These are phyloP conservation scores for Tanacetum coccineum DNA, from an alignment of 129 eudicot species.

Conservation along the genomic window DNA sequence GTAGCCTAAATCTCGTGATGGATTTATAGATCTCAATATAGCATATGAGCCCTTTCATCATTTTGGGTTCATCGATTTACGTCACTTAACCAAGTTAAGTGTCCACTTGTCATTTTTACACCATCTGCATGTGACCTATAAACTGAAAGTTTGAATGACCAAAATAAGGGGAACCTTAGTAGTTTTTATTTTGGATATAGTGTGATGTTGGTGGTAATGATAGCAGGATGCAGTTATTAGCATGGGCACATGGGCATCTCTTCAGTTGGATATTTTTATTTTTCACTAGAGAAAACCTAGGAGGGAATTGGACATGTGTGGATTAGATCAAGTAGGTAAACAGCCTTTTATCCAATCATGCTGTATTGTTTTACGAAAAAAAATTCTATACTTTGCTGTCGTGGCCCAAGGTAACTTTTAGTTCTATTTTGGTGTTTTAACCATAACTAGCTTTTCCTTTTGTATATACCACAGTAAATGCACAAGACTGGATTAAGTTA, in stretches of 20 bases:
- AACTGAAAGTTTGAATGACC: not conserved
- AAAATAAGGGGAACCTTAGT: not conserved
- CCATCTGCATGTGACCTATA: not conserved
- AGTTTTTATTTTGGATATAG: conserved; percentile 6
- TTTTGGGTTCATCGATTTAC: not conserved
- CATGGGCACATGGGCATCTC: too few species aligned
- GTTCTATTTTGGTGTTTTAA: conserved; percentile 3
- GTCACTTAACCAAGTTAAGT: not conserved
- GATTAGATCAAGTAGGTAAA: not conserved
- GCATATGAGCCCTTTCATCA: not conserved
- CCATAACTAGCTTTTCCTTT: not conserved
- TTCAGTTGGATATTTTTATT: too few species aligned
- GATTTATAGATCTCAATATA: too few species aligned
- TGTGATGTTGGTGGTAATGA: too few species aligned
- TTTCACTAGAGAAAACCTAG: too few species aligned
- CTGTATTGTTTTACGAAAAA: not conserved
- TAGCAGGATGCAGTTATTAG: too few species aligned
- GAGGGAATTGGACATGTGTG: not conserved
- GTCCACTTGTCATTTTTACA: not conserved
- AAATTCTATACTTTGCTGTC: not conserved
- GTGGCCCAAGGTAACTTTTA: not conserved
- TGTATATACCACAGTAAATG: too few species aligned
- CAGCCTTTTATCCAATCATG: not conserved
- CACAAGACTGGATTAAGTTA: too few species aligned
- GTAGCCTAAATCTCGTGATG: too few species aligned